Evolutionary conservation across 495 filamentous ascomycete species (phyloP), one percentile per base, ranked within the genome.

Genomic region (Xylaria bambusicola): DNA sequence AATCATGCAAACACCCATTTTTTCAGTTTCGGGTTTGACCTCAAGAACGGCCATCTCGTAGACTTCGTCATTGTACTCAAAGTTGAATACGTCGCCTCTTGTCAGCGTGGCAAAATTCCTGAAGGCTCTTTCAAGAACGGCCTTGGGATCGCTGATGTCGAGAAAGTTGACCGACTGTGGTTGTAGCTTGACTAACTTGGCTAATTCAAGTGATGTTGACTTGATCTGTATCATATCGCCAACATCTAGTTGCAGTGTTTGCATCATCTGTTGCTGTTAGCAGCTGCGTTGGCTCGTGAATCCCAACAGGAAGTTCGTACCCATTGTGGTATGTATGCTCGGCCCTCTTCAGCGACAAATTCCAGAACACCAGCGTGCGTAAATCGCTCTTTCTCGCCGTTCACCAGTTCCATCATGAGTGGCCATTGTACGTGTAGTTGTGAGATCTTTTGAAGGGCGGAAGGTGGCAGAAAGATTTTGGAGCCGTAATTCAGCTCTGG

Each of bases 341-440:
- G 89, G 27, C 94, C 94, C 73, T 98, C 94, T 71, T 98, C 94
- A 9, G 94, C 94, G 56, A 97, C 92, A 69, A 98, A 98, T 70
- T 98, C 94, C 61, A 98, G 74, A 47, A 98, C 95, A 76, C 94
- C 94, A 6, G 90, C 92, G 75, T 98, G 95, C 21, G 92, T 91
- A 70, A 86, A 84, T 62, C 78, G 86, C 15, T 86, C 86, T 68
- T 86, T 87, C 18, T 86, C 82, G 3, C 93, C 92, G 71, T 98
- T 98, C 56, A 87, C 86, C 29, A 98, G 80, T 82, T 98, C 92
- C 71, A 98, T 93, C 58, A 98, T 82, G 83, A 98, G 95, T 0
- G 94, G 94, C 77, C 97, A 98, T 62, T 94, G 92, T 60, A 98
- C 95, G 73, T 98, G 94, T n/a, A 98, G 79, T 63, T 90, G 80